Percentiles rank a stretch among this genome's conserved stretches.
Conservation (phyloP, 306 rosid species). For the Senna tora region DNA sequence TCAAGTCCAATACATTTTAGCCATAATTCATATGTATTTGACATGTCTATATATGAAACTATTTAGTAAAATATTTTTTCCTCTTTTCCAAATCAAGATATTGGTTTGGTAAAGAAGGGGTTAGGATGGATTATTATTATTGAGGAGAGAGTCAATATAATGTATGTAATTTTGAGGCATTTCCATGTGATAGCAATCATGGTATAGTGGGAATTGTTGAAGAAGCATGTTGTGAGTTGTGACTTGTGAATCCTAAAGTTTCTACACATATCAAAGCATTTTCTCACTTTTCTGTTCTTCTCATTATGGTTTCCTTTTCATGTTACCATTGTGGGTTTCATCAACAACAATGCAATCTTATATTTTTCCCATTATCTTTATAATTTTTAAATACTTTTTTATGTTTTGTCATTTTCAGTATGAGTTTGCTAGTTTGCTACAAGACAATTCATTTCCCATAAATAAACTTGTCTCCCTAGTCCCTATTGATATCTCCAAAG, state of each 20-base stretch:
- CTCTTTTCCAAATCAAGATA: neutral
- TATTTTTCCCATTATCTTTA: neutral
- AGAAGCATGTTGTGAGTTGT: neutral
- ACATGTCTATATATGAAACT: too few relatives aligned
- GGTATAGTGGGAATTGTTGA: conserved; percentile 10
- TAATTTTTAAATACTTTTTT: too few relatives aligned
- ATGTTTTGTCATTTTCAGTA: too few relatives aligned
- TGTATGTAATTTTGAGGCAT: neutral
- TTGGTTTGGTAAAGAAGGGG: neutral
- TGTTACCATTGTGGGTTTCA: conserved; percentile 22
- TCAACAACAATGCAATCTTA: neutral
- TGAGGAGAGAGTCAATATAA: neutral
- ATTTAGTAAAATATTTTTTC: too few relatives aligned
- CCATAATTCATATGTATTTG: too few relatives aligned
- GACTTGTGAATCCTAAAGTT: neutral
- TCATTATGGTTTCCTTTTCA: neutral
- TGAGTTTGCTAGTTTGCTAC: too few relatives aligned
- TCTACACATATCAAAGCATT: conserved; percentile 13
- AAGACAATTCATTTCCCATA: neutral
- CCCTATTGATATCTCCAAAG: neutral
- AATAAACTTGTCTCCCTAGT: neutral
- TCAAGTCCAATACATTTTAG: too few relatives aligned
- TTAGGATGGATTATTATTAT: neutral
- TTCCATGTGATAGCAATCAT: neutral
- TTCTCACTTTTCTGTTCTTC: neutral